Percentiles rank a stretch among this genome's conserved stretches.
Evolutionary conservation across 2,329 filamentous ascomycete genomes (phyloP).

Genomic region (Ophiostoma sp.): DNA sequence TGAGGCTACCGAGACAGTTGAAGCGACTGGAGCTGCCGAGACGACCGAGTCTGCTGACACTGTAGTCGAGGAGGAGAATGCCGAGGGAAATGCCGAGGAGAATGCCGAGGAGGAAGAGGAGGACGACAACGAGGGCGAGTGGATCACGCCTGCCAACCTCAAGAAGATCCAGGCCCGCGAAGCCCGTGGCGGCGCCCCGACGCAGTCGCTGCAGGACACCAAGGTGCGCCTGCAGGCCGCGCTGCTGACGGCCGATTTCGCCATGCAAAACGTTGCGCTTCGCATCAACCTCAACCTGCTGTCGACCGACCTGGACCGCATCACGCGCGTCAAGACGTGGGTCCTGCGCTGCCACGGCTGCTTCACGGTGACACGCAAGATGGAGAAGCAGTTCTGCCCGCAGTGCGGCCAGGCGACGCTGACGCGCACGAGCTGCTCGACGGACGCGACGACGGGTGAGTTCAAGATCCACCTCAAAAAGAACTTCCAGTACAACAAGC

Average conservation of each 20-base stretch:
- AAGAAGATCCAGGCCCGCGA: slow-evolving; percentile 68
- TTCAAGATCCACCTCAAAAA: slow-evolving; percentile 85
- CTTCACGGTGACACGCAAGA: slow-evolving; percentile 78
- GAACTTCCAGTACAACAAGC: slow-evolving; percentile 94
- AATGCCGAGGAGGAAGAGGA: slow-evolving; percentile 35
- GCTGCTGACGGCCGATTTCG: slow-evolving; percentile 91
- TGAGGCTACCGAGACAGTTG: slow-evolving; percentile 21
- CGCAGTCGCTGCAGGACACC: slow-evolving; percentile 48
- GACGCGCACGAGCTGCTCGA: slow-evolving; percentile 78
- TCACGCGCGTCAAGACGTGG: slow-evolving; percentile 81
- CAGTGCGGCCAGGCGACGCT: slow-evolving; percentile 84
- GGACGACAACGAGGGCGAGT: slow-evolving; percentile 51
- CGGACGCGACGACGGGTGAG: slow-evolving; percentile 64
- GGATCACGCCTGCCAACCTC: slow-evolving; percentile 93
- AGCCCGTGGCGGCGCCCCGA: slow-evolving; percentile 49
- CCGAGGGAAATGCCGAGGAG: slow-evolving; percentile 34
- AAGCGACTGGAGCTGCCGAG: slow-evolving; percentile 4
- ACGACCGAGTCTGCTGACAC: neutral
- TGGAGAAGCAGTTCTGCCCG: slow-evolving; percentile 86
- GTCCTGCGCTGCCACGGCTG: slow-evolving; percentile 90
- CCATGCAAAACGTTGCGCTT: slow-evolving; percentile 94
- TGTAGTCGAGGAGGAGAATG: slow-evolving; percentile 30
- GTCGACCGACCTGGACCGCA: slow-evolving; percentile 75
- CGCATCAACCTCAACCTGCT: slow-evolving; percentile 71
- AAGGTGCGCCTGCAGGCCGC: slow-evolving; percentile 66